Base-by-base conservation (phyloP, 2,329 filamentous ascomycete genomes). In the Claviceps humidiphila region DNA sequence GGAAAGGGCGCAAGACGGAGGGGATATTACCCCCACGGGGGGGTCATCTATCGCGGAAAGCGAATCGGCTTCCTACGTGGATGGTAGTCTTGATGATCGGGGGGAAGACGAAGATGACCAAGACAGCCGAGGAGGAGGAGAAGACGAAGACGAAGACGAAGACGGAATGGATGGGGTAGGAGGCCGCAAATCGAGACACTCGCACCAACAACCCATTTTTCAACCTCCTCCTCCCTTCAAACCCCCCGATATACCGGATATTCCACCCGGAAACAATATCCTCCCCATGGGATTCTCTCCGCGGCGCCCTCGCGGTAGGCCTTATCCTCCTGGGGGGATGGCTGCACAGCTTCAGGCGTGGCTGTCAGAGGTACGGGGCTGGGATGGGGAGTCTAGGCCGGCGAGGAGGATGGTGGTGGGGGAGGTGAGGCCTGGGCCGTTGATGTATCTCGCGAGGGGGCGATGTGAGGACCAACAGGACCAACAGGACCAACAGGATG, bases 161-260 rank as follows among this genome's bases (percentile, higher is more conserved):
- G 7, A 17, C 2, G 24, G 8, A 5, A 9, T 17, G 4, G 4
- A 16, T 17, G 4, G 14, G 8, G 8, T 40, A 47, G n/a, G 14
- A 9, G 24, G 17, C 13, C 3, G 41, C 41, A 11, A 11, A 34
- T 34, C 9, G 9, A 34, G 9, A 34, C 30, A 11, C 9, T 34
- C 30, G 20, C 41, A 34, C 11, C 61, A 62, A 14, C 68, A 71
- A 47, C 70, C 70, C 2, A 64, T 65, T 0, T 72, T 72, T 51
- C 66, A 58, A 2, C 57, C 63, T 0, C 63, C 69, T 2, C 70
- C 70, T 9, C 68, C 69, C 22, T 72, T 72, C 60, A 71, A 69
- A 49, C 58, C 61, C 2, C 48, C 57, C 0, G 65, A 66, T 40
- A 6, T 34, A 34, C 8, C 30, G 30, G 26, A 24, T 51, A 0